Conservation (phyloP, 768 basidiomycete species). For the Mycena capillaripes region DNA sequence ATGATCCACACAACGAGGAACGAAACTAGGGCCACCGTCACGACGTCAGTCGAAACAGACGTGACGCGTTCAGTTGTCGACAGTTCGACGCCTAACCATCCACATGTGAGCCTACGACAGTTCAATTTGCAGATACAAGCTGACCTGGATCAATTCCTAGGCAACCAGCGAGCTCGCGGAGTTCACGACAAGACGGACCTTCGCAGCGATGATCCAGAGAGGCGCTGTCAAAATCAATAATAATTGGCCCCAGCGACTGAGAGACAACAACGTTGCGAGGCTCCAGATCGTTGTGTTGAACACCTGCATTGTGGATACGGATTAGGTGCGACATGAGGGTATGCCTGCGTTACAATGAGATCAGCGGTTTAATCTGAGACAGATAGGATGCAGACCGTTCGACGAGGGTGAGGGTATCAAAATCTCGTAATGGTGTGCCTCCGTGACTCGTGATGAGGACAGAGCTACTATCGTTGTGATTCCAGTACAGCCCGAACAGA, state of each 20-base stretch:
- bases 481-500: background rate
- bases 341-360: background rate
- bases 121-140: background rate
- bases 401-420: background rate
- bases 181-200: conserved; percentile 7
- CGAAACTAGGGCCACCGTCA: too few species aligned
- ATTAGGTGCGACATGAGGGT: conserved; percentile 10
- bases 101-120: conserved; percentile 12
- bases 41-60: too few species aligned
- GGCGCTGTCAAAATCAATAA: conserved; percentile 20
- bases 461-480: background rate
- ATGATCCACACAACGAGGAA: too few species aligned
- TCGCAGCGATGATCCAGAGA: conserved; percentile 5
- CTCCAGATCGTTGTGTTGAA: conserved; percentile 8
- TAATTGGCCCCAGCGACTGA: background rate
- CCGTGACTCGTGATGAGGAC: conserved; percentile 9
- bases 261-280: conserved; percentile 18
- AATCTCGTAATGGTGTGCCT: background rate
- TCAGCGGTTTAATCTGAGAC: background rate
- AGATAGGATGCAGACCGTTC: conserved; percentile 4
- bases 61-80: too few species aligned
- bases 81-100: conserved; percentile 4
- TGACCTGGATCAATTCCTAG: conserved; percentile 17
- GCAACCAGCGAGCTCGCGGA: conserved; percentile 7
- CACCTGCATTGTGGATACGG: conserved; percentile 8